Percentiles rank a stretch among this genome's conserved stretches.
Conservation (phyloP, 108 stramenopile species). For the Cylindrotheca fusiformis region DNA sequence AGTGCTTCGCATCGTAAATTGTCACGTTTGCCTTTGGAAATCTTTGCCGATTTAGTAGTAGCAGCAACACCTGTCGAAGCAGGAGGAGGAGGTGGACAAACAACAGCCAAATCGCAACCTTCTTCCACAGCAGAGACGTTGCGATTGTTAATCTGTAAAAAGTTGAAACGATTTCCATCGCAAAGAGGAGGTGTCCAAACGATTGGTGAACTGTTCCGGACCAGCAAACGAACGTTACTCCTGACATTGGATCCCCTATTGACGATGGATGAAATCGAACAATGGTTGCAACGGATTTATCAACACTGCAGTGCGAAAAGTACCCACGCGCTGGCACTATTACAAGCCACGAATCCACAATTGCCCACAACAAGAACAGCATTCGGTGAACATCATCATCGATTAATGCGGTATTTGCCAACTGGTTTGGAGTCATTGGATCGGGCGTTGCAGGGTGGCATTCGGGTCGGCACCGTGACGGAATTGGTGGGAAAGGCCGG, state of each 20-base stretch:
- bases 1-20: slow-evolving; percentile 50
- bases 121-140: slow-evolving; percentile 9
- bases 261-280: slow-evolving; percentile 56
- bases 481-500: slow-evolving; percentile 79
- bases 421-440: slow-evolving; percentile 65
- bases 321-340: slow-evolving; percentile 30
- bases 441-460: slow-evolving; percentile 41
- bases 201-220: slow-evolving; percentile 51
- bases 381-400: neutral
- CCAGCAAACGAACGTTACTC: slow-evolving; percentile 40
- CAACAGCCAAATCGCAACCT: neutral
- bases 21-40: slow-evolving; percentile 50
- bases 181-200: slow-evolving; percentile 36
- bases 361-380: neutral
- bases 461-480: slow-evolving; percentile 62
- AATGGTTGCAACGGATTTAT: slow-evolving; percentile 41
- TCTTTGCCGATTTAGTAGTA: slow-evolving; percentile 48
- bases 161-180: slow-evolving; percentile 18
- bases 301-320: slow-evolving; percentile 37
- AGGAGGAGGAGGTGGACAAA: neutral
- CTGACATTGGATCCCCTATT: slow-evolving; percentile 71
- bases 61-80: neutral
- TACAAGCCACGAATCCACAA: slow-evolving; percentile 10
- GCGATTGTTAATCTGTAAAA: slow-evolving; percentile 15
- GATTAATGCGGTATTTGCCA: slow-evolving; percentile 38